Evolutionary conservation across 2,329 filamentous ascomycete genomes (phyloP).

Genomic region (Fonsecaea nubica): DNA sequence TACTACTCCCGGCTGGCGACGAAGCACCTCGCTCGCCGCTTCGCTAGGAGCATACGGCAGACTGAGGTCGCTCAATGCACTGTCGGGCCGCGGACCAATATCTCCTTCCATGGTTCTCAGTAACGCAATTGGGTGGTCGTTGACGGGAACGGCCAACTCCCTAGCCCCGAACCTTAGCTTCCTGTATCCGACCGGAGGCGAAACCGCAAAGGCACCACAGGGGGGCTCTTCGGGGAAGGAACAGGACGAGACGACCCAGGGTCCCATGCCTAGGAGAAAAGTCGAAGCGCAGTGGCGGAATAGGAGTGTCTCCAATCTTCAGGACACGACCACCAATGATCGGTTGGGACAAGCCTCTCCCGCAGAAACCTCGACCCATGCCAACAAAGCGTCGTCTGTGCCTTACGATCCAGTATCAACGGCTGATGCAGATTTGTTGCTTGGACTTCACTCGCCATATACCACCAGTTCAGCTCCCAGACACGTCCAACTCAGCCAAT

Average conservation of each 20-base stretch:
- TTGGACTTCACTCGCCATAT: constrained; percentile 59
- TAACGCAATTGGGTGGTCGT: constrained; percentile 78
- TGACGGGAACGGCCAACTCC: constrained; percentile 87
- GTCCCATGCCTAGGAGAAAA: background rate
- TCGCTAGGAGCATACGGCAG: constrained; percentile 39
- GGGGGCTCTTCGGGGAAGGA: background rate
- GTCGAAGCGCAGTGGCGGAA: background rate
- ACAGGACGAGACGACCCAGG: background rate
- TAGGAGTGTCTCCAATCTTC: background rate
- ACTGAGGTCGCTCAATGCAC: constrained; percentile 31
- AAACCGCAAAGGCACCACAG: constrained; percentile 3
- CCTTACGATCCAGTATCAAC: constrained; percentile 46
- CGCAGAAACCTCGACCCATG: constrained; percentile 34
- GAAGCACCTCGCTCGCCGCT: constrained; percentile 44
- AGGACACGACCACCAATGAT: background rate
- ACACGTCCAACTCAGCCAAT: constrained; percentile 7
- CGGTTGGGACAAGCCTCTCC: constrained; percentile 13
- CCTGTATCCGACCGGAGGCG: constrained; percentile 67
- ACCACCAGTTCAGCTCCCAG: constrained; percentile 23
- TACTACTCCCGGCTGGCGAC: constrained; percentile 59
- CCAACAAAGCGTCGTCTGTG: constrained; percentile 42
- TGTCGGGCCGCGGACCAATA: constrained; percentile 41
- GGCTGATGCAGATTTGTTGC: constrained; percentile 55
- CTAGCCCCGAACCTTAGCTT: constrained; percentile 82
- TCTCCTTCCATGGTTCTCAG: constrained; percentile 57